Conservation (phyloP, 176 grass and related monocot species). For the Juncus inflexus region DNA sequence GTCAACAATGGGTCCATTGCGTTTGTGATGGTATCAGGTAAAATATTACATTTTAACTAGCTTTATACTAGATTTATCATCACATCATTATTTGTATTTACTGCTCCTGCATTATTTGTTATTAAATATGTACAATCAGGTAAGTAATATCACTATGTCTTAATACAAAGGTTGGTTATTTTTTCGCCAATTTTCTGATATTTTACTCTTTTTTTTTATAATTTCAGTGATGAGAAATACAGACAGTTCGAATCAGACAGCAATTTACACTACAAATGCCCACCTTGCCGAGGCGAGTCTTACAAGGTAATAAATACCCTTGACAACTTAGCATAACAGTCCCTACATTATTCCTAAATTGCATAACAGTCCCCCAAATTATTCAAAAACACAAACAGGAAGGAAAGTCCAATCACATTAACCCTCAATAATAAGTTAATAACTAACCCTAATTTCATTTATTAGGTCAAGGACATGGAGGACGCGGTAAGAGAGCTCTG, state of each 20-base stretch:
- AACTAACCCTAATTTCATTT: slow-evolving; percentile 25
- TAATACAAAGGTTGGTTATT: slow-evolving; percentile 16
- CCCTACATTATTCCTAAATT: background rate
- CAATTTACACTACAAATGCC: slow-evolving; percentile 83
- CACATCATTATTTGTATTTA: slow-evolving; percentile 21
- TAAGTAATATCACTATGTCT: background rate
- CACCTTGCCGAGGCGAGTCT: slow-evolving; percentile 91
- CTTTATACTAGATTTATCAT: background rate
- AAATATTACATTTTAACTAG: slow-evolving; percentile 9
- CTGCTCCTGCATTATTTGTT: slow-evolving; percentile 10
- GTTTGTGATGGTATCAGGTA: slow-evolving; percentile 96
- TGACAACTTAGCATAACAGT: slow-evolving; percentile 24
- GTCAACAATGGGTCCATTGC: slow-evolving; percentile 99
- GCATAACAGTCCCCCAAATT: no score
- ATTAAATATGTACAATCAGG: background rate
- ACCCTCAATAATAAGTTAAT: slow-evolving; percentile 21
- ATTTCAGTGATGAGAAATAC: slow-evolving; percentile 89
- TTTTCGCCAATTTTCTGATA: slow-evolving; percentile 4
- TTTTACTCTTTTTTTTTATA: slow-evolving; percentile 11
- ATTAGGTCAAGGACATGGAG: slow-evolving; percentile 81
- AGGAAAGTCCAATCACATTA: no score
- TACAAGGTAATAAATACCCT: slow-evolving; percentile 51
- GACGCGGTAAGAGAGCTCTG: slow-evolving; percentile 95
- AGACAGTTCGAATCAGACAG: slow-evolving; percentile 85
- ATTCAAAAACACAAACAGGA: no score